These are phyloP conservation scores for Apiotrichum domesticum DNA, from an alignment of 1,284 basidiomycete genomes.

Conservation along the genomic window DNA sequence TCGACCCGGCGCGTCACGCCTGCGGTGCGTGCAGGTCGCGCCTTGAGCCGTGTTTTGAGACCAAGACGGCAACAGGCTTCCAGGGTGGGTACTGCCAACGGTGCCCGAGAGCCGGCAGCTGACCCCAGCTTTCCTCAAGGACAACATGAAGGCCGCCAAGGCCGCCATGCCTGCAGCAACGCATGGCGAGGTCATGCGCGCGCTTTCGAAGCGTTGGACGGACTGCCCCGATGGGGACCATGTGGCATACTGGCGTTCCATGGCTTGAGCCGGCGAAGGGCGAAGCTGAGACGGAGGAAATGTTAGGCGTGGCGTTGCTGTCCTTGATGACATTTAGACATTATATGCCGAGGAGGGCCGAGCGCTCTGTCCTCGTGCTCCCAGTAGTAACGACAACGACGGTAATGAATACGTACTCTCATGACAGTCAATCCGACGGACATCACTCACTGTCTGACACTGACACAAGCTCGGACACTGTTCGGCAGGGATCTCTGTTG, in stretches of 20 bases:
- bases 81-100: constrained; percentile 24
- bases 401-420: too few species aligned
- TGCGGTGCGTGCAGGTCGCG: constrained; percentile 35
- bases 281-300: too few species aligned
- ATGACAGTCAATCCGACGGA: too few species aligned
- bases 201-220: constrained; percentile 36
- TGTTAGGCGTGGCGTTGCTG: too few species aligned
- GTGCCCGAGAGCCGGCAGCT: background rate
- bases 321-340: too few species aligned
- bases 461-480: too few species aligned
- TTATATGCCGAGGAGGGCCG: too few species aligned
- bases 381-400: too few species aligned
- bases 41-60: constrained; percentile 37
- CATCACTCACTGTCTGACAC: too few species aligned
- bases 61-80: constrained; percentile 26
- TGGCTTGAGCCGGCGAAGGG: background rate
- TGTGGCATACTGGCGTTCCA: constrained; percentile 10
- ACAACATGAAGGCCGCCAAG: constrained; percentile 39
- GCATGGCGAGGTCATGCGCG: constrained; percentile 42
- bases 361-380: too few species aligned
- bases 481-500: too few species aligned
- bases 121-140: constrained; percentile 33
- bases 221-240: constrained; percentile 19
- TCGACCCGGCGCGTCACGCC: constrained; percentile 32
- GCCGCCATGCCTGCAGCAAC: constrained; percentile 29